Percentiles rank a stretch among this genome's conserved stretches.
Evolutionary conservation across 1,284 basidiomycete species (phyloP).

Genomic region (Schizophyllum amplum): DNA sequence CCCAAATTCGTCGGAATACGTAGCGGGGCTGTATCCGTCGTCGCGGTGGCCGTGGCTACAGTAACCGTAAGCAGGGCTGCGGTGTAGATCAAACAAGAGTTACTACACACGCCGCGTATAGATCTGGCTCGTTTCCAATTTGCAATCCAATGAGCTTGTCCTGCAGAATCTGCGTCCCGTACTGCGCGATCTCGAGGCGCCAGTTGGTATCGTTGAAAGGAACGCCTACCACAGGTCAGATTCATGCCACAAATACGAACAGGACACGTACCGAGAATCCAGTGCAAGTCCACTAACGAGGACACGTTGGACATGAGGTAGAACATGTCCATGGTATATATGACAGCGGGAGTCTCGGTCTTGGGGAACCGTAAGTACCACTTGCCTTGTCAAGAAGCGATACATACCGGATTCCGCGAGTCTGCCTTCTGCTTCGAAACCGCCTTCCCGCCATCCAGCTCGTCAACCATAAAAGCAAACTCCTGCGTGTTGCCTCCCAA

Average conservation of each 20-base stretch:
- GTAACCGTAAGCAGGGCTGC: too few species aligned
- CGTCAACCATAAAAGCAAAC: conserved; percentile 39
- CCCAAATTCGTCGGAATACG: conserved; percentile 46
- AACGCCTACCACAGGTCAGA: conserved; percentile 23
- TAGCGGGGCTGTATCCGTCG: conserved; percentile 28
- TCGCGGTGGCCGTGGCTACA: conserved; percentile 6
- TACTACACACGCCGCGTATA: conserved; percentile 9
- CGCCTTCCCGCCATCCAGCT: conserved; percentile 30
- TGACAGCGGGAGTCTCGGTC: conserved; percentile 40
- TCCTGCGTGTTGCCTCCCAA: conserved; percentile 78
- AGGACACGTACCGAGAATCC: conserved; percentile 35
- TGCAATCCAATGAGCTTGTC: conserved; percentile 11
- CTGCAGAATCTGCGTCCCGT: conserved; percentile 23
- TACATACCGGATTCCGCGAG: conserved; percentile 32
- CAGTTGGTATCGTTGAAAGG: conserved; percentile 46
- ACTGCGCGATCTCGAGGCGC: conserved; percentile 34
- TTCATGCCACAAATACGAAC: too few species aligned
- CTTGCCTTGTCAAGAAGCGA: too few species aligned
- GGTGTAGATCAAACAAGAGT: not conserved
- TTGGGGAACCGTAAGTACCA: conserved; percentile 3
- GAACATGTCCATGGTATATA: conserved; percentile 39
- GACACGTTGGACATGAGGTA: conserved; percentile 45
- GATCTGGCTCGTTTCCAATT: conserved; percentile 12
- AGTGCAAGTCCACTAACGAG: conserved; percentile 30
- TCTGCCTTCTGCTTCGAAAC: conserved; percentile 36